phyloP scores from a whole-genome alignment of 2,329 filamentous ascomycete genomes.

The Colletotrichum brevisporum region DNA sequence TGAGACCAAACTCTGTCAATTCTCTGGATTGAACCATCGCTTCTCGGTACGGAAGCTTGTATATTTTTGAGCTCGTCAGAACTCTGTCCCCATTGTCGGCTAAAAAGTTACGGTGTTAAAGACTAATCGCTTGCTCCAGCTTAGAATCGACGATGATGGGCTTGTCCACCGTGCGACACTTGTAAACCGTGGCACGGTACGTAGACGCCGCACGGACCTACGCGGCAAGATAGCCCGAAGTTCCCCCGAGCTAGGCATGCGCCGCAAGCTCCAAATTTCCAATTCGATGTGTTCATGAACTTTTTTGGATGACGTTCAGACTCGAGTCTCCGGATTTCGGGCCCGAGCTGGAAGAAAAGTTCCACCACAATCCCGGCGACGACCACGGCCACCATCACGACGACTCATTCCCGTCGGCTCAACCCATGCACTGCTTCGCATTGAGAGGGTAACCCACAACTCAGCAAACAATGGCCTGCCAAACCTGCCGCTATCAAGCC shows the following conservation, averaged over 20 bases:
- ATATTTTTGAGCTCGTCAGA: too few relatives aligned
- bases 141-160: not conserved
- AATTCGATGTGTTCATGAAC: slow-evolving; percentile 41
- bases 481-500: slow-evolving; percentile 63
- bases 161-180: not conserved
- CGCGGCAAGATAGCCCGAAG: slow-evolving; percentile 23
- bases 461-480: slow-evolving; percentile 60
- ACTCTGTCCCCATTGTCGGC: too few relatives aligned
- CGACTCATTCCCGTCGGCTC: not conserved
- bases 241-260: slow-evolving; percentile 35
- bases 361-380: slow-evolving; percentile 6
- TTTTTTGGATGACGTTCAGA: slow-evolving; percentile 43
- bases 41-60: not conserved
- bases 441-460: not conserved
- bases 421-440: not conserved
- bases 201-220: not conserved
- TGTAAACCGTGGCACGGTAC: not conserved
- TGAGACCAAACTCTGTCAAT: not conserved
- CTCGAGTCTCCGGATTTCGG: slow-evolving; percentile 20
- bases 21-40: not conserved
- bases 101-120: not conserved
- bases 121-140: not conserved
- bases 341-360: slow-evolving; percentile 26
- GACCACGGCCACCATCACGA: not conserved
- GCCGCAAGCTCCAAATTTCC: slow-evolving; percentile 35